Percentiles rank a stretch among this genome's conserved stretches.
Conservation (phyloP, 345 rosid species). For the Microthlaspi erraticum region DNA sequence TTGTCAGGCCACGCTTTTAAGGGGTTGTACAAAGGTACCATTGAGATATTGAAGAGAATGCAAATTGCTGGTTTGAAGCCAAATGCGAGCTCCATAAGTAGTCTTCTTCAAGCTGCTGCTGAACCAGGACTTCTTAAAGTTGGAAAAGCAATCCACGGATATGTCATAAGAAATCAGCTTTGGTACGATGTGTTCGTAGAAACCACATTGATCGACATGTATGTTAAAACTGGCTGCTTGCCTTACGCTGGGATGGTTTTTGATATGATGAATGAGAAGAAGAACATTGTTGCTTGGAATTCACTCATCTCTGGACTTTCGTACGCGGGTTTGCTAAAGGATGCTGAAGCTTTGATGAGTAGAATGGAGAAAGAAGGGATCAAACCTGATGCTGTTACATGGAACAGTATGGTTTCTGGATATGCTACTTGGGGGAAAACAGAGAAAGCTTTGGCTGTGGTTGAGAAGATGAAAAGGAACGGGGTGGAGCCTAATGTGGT, state of each 20-base stretch:
- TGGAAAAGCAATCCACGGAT: constrained; percentile 72
- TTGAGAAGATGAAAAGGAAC: constrained; percentile 54
- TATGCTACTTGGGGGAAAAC: constrained; percentile 56
- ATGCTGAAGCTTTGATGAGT: constrained; percentile 55
- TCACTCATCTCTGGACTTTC: constrained; percentile 69
- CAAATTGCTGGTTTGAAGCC: constrained; percentile 52
- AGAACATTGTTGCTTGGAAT: constrained; percentile 74
- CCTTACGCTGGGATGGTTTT: constrained; percentile 53
- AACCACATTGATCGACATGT: constrained; percentile 80
- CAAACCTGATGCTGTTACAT: constrained; percentile 67
- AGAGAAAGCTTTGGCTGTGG: constrained; percentile 59
- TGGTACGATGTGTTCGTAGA: constrained; percentile 62
- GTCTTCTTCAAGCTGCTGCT: constrained; percentile 65
- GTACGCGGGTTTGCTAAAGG: constrained; percentile 56
- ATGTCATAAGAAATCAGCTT: constrained; percentile 60
- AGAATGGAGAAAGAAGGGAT: constrained; percentile 62
- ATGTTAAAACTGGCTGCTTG: constrained; percentile 67
- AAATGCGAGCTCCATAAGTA: constrained; percentile 58
- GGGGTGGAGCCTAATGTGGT: constrained; percentile 65
- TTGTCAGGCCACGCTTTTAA: constrained; percentile 38
- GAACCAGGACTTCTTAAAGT: constrained; percentile 50
- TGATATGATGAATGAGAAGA: constrained; percentile 56
- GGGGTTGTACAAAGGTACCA: constrained; percentile 34
- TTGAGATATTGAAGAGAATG: constrained; percentile 37
- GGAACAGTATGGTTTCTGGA: constrained; percentile 69